Evolutionary conservation across 225 moss, liverwort and hornwort genomes (phyloP).

Genomic region (Bryoerythrophyllum caledonicum): DNA sequence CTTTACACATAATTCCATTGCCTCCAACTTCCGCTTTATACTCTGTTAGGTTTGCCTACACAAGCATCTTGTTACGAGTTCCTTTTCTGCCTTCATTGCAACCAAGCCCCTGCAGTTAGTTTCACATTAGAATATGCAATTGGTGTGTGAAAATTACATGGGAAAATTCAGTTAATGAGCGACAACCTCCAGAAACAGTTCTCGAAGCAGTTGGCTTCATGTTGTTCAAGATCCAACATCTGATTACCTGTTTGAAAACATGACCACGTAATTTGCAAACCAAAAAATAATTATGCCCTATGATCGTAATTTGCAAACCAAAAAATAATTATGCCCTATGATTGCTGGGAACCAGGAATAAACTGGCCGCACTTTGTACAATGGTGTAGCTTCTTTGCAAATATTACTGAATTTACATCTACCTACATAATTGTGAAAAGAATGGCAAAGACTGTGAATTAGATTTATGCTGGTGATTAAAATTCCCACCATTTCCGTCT

Average conservation of each 20-base stretch:
- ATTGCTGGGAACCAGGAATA: slow-evolving; percentile 15
- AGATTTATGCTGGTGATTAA: slow-evolving; percentile 26
- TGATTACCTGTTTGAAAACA: slow-evolving; percentile 22
- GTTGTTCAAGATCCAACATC: not conserved
- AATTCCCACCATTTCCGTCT: slow-evolving; percentile 93
- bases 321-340: not conserved
- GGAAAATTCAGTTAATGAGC: not conserved
- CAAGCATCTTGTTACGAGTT: not conserved
- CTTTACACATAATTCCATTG: too few relatives aligned
- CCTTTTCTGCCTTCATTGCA: not conserved
- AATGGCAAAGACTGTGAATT: slow-evolving; percentile 10
- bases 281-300: not conserved
- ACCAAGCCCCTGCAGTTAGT: not conserved
- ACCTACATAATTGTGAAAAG: slow-evolving; percentile 8
- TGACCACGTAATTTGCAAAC: not conserved
- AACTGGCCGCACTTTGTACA: slow-evolving; percentile 34
- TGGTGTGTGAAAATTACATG: not conserved
- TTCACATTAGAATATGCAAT: not conserved
- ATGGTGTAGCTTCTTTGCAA: slow-evolving; percentile 27
- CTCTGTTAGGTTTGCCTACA: not conserved
- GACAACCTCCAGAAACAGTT: slow-evolving; percentile 15
- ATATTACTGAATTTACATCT: slow-evolving; percentile 38
- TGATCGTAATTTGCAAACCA: not conserved
- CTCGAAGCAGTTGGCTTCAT: slow-evolving; percentile 8
- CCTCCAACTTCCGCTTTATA: not conserved